Percentiles rank a stretch among this genome's conserved stretches.
phyloP scores from a whole-genome alignment of 805 yeast genomes.

The Saccharomycopsis oosterbeekiorum region DNA sequence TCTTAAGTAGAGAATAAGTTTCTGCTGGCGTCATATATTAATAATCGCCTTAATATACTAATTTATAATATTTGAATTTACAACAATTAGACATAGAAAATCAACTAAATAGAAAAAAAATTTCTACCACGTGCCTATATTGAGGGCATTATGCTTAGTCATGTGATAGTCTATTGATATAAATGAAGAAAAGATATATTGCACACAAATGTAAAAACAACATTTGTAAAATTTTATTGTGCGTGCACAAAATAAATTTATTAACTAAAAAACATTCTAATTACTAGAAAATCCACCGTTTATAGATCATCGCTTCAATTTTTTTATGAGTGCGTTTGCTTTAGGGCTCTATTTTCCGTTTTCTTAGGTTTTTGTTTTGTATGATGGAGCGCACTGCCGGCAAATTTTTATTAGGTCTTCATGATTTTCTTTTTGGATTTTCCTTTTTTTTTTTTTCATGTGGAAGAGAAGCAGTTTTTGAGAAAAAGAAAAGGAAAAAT shows the following conservation, averaged over 20 bases:
- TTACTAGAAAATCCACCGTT: no score
- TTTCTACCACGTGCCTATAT: background rate
- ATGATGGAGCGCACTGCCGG: background rate
- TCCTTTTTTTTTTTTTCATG: background rate
- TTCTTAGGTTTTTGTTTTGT: background rate
- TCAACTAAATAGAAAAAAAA: no score
- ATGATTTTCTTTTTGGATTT: background rate
- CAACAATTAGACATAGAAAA: no score
- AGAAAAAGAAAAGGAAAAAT: background rate
- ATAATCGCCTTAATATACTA: no score
- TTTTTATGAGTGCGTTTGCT: background rate
- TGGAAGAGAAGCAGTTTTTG: background rate
- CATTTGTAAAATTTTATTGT: background rate
- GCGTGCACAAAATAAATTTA: background rate
- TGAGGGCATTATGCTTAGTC: background rate
- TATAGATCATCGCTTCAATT: background rate
- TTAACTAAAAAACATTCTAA: no score
- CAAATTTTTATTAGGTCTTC: background rate
- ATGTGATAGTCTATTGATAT: background rate
- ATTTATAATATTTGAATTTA: no score
- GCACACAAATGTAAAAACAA: no score
- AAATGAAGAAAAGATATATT: no score
- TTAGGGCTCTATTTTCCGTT: background rate
- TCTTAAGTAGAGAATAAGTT: constrained; percentile 29
- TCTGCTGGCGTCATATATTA: no score